Evolutionary conservation across 2,329 filamentous ascomycete genomes (phyloP).

Genomic region (Aspergillus fumigatus): DNA sequence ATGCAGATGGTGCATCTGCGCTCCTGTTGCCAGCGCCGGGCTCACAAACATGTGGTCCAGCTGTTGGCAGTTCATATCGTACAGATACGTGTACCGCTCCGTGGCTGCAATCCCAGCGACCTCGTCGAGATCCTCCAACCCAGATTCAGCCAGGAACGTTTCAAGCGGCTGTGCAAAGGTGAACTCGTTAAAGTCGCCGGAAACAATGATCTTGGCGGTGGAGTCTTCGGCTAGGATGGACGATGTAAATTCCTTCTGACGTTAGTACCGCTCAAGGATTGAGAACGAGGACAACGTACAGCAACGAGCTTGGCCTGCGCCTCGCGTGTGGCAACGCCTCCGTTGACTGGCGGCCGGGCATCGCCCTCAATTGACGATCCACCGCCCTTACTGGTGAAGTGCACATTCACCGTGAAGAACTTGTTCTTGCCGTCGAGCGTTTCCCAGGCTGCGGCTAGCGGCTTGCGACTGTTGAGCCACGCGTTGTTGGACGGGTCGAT

Average conservation of each 20-base stretch:
- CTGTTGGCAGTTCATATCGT: constrained; percentile 64
- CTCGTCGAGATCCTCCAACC: constrained; percentile 59
- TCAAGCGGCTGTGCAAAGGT: constrained; percentile 57
- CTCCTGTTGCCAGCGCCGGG: constrained; percentile 42
- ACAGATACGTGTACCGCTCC: constrained; percentile 69
- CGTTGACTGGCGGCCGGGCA: constrained; percentile 61
- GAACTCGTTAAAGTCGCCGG: constrained; percentile 72
- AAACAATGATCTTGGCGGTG: constrained; percentile 54
- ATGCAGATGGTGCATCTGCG: constrained; percentile 59
- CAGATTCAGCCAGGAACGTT: constrained; percentile 50
- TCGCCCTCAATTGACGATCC: constrained; percentile 62
- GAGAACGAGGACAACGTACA: constrained; percentile 33
- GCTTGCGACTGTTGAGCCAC: constrained; percentile 61
- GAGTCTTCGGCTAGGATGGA: constrained; percentile 55
- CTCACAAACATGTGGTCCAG: constrained; percentile 68
- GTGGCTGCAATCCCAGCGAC: constrained; percentile 47
- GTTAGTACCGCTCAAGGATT: not conserved
- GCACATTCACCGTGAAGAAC: constrained; percentile 70
- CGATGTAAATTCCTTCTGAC: constrained; percentile 48
- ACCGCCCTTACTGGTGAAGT: constrained; percentile 64
- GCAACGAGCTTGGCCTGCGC: constrained; percentile 57
- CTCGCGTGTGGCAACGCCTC: constrained; percentile 54
- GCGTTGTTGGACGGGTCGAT: constrained; percentile 60
- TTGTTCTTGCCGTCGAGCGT: constrained; percentile 50
- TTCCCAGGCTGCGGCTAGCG: constrained; percentile 63